These are phyloP conservation scores for Diatrype stigma DNA, from an alignment of 2,329 filamentous ascomycete genomes.

Conservation along the genomic window DNA sequence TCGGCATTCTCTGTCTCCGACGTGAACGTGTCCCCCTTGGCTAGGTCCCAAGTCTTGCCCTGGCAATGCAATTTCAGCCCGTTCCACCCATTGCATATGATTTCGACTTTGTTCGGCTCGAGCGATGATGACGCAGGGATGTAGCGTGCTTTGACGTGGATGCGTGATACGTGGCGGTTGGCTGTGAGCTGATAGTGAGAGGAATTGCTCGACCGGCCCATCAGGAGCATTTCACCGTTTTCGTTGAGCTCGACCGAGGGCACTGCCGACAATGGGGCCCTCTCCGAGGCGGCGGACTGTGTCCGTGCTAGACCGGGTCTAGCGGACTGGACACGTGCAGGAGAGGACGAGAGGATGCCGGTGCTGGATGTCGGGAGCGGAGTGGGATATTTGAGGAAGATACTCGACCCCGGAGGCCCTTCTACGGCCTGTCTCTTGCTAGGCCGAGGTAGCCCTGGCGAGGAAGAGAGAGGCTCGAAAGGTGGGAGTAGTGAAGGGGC, in stretches of 20 bases:
- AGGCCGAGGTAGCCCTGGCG: slow-evolving; percentile 65
- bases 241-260: slow-evolving; percentile 77
- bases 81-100: slow-evolving; percentile 94
- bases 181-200: slow-evolving; percentile 93
- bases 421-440: slow-evolving; percentile 60
- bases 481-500: slow-evolving; percentile 69
- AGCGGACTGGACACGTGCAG: slow-evolving; percentile 49
- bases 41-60: slow-evolving; percentile 78
- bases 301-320: slow-evolving; percentile 55
- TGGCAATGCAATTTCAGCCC: slow-evolving; percentile 90
- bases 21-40: slow-evolving; percentile 83
- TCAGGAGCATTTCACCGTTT: slow-evolving; percentile 75
- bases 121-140: slow-evolving; percentile 64
- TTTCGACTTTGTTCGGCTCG: slow-evolving; percentile 74
- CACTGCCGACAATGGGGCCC: slow-evolving; percentile 76
- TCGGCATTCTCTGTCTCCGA: slow-evolving; percentile 84
- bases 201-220: slow-evolving; percentile 92
- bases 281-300: slow-evolving; percentile 65
- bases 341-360: slow-evolving; percentile 83
- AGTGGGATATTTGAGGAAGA: slow-evolving; percentile 76
- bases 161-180: slow-evolving; percentile 86
- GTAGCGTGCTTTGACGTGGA: slow-evolving; percentile 87
- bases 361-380: slow-evolving; percentile 93
- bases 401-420: slow-evolving; percentile 34
- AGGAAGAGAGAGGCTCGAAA: slow-evolving; percentile 77